Base-by-base conservation (phyloP, 1,284 basidiomycete genomes). In the Moniliophthora roreri region DNA sequence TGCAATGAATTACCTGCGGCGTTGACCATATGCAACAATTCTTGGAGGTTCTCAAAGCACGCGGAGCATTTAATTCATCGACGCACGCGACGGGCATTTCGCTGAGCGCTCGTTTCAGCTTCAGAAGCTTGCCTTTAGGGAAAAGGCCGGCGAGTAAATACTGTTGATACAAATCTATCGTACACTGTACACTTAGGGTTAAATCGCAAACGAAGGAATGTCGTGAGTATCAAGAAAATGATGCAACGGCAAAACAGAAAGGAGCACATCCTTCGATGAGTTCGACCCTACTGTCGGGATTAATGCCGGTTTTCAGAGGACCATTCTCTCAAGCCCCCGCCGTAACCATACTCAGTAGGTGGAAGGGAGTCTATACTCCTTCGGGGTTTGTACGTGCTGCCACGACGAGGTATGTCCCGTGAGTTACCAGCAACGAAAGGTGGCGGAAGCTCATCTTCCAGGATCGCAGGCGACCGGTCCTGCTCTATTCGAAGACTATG, bases 341-440 rank as follows among this genome's bases (percentile, higher is more conserved):
- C 45, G 39, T 40, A 51, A 39, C 48, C 23, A 42, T 36, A 46
- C 45, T 52, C 51, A 10, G 44, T 49, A 32, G 42, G 55, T 3
- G 23, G 50, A 41, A 45, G 13, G 57, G 64, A 44, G 32, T 75
- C 73, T 73, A 75, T 9, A 72, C 41, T 54, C 24, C 40, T 15
- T 26, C 21, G 24, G 4, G 50, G 54, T 34, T 56, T 56, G 24
- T 56, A 52, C 50, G 34, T 83, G 75, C 76, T 76, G 81, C 78
- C 79, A 80, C 34, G 69, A 68, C 42, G 71, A 65, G 49, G 80
- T 70, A 53, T 71, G 70, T 52, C 71, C 70, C 35, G 74, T 55
- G 46, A 69, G 69, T 51, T 78, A 28, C 35, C 42, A 28, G 35
- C 23, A 20, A 11, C 38, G 47, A 36, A 54, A 6, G 51, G 44